Percentiles rank a stretch among this genome's conserved stretches.
Evolutionary conservation across 495 filamentous ascomycete species (phyloP).

Genomic region (Aspergillus coremiiformis): DNA sequence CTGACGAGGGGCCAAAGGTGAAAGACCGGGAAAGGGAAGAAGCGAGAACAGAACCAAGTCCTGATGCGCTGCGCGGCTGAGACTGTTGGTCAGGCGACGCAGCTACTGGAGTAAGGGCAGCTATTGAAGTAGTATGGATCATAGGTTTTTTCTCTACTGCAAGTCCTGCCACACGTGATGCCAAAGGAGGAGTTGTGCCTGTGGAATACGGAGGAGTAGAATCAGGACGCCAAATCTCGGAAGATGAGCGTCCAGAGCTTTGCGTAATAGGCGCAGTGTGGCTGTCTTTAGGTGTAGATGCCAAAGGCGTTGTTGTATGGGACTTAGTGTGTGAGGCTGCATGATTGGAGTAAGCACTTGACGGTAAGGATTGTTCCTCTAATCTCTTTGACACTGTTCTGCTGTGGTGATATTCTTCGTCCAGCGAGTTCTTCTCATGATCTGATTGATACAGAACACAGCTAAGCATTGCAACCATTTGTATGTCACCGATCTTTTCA

Average conservation of each 20-base stretch:
- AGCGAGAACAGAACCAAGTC: constrained; percentile 52
- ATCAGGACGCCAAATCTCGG: constrained; percentile 35
- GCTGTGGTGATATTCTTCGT: constrained; percentile 6
- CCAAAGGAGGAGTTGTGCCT: constrained; percentile 60
- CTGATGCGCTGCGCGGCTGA: constrained; percentile 35
- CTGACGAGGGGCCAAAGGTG: constrained; percentile 55
- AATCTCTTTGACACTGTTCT: constrained; percentile 13
- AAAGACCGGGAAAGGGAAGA: constrained; percentile 69
- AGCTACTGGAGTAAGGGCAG: constrained; percentile 51
- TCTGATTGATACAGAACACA: constrained; percentile 72
- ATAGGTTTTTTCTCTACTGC: constrained; percentile 28
- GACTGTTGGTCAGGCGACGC: constrained; percentile 60
- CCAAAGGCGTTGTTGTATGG: constrained; percentile 30
- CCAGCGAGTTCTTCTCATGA: constrained; percentile 12
- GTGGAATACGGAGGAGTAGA: constrained; percentile 47
- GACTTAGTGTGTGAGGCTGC: constrained; percentile 25
- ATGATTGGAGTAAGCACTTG: constrained; percentile 25
- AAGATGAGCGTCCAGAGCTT: constrained; percentile 44
- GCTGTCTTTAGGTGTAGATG: constrained; percentile 52
- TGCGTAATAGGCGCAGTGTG: constrained; percentile 49
- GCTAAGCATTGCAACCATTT: constrained; percentile 93
- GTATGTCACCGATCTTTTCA: constrained; percentile 70
- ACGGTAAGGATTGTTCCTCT: constrained; percentile 24
- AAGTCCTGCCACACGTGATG: constrained; percentile 25
- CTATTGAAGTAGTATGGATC: constrained; percentile 56